Evolutionary conservation across 2,329 filamentous ascomycete genomes (phyloP), one percentile per base, ranked within the genome.

Genomic region (Hysterium pulicare): DNA sequence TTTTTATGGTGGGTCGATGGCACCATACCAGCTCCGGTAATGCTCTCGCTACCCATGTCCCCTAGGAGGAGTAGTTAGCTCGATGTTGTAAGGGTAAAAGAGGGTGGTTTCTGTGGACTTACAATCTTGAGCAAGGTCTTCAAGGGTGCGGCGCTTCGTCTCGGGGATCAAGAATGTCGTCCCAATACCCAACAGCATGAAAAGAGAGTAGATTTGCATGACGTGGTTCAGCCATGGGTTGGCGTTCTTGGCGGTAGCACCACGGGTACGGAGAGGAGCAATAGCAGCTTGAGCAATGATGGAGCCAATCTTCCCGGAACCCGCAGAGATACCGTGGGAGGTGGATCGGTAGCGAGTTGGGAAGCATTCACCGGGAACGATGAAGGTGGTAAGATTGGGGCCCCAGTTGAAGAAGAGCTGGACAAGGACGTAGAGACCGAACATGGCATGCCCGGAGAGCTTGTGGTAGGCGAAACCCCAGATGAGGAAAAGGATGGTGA

Each of bases 191-290:
- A 77, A 77, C 3, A 90, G 72, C 87, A 90, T 90, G 71, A 90
- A 90, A 9, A 87, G 74, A 0, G 85, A 84, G 64, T 87, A 90
- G 37, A 90, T 84, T 58, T 88, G 77, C 71, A 91, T 82, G 35
- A 90, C 77, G 42, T 85, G 81, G 64, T 86, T 78, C 47, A 90
- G 74, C 77, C 83, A 86, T 2, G 84, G 84, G 13, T 62, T 72
- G 0, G 76, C 73, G 13, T 70, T 64, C 3, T 19, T 28, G 26
- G 42, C 33, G 22, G 33, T 50, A 0, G 74, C 68, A 22, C 81
- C 84, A 21, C 77, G 76, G 10, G 74, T 76, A 17, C 69, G 65
- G 20, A 74, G 70, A 43, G 72, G 71, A 32, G 70, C 64, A 42
- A 75, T 72, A 42, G 70, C 64, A 35, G 67, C 70, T 47, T 74